Base-by-base conservation (phyloP, 257 asterid genomes). In the Primulina huaijiensis region DNA sequence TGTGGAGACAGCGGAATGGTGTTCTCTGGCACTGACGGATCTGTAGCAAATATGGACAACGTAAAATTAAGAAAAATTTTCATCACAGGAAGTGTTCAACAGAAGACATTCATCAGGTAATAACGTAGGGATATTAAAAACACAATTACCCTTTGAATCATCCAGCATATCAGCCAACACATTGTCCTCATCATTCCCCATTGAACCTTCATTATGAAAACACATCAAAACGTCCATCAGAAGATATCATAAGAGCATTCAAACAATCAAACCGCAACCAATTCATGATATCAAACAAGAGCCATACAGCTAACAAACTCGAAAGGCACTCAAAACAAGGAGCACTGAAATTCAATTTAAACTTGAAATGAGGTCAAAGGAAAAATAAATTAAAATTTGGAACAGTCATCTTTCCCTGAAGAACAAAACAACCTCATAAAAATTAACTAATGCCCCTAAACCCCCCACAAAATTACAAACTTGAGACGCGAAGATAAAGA, bases 1-100 rank as follows among this genome's bases (percentile, higher is more conserved):
- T 94, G 99, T 0, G 99, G 99, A 82, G 99, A 94, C 81, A 94
- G 74, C 7, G 99, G 99, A 63, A 94, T 43, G n/a, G 53, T 94
- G 83, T 77, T 91, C 75, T 94, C 97, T 17, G 88, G 78, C n/a
- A 74, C 65, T 34, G 81, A 85, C 80, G 82, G 96, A 85, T 94
- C 99, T 94, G 88, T 80, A 79, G 66, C 70, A 88, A 71, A 30
- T 19, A 62, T 8, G 29, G 34, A 55, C 53, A 16, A 76, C 0
- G n/a, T 43, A 43, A 43, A 43, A 43, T 43, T 43, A 43, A 12
- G 6, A 11, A 43, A 43, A 43, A 11, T 1, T 11, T 11, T 43
- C n/a, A 43, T 12, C 53, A 43, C 53, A 43, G 1, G n/a, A 43
- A 43, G 53, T 43, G 5, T 43, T 43, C n/a, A 43, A 43, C 53